Conservation (phyloP, 176 grass and related monocot genomes). For the Zea luxurians region DNA sequence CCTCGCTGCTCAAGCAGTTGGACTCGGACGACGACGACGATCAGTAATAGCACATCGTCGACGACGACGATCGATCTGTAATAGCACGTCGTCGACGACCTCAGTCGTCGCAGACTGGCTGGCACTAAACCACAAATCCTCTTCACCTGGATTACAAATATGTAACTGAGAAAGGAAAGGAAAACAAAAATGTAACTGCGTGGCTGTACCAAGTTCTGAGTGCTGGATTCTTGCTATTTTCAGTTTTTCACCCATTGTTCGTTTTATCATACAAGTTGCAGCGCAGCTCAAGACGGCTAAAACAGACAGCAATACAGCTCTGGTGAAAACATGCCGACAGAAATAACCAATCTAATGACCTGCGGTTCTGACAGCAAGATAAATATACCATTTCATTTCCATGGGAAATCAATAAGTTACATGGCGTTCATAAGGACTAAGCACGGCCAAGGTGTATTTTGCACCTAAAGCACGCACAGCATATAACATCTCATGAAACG, state of each 20-base stretch:
- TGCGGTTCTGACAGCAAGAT: background rate
- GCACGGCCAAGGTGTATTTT: slow-evolving; percentile 42
- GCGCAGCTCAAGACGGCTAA: background rate
- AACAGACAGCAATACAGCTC: background rate
- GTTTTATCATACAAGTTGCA: background rate
- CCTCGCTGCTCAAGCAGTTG: slow-evolving; percentile 44
- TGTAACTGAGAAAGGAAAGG: background rate
- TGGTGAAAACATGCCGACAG: background rate
- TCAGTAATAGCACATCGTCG: slow-evolving; percentile 6
- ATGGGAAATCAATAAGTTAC: slow-evolving; percentile 28
- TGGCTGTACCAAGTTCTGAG: slow-evolving; percentile 16
- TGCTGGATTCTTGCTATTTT: slow-evolving; percentile 1
- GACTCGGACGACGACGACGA: slow-evolving; percentile 36
- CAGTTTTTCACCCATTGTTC: background rate
- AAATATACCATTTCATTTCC: slow-evolving; percentile 40
- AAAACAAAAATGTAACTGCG: slow-evolving; percentile 25
- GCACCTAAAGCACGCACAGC: slow-evolving; percentile 32
- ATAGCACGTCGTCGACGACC: no score
- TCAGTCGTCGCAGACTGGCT: background rate
- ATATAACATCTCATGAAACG: slow-evolving; percentile 32
- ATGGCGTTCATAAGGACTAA: slow-evolving; percentile 29
- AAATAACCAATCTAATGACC: slow-evolving; percentile 25
- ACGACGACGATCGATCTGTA: slow-evolving; percentile 5
- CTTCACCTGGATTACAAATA: background rate
- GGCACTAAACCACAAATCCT: background rate